Evolutionary conservation across 2,329 filamentous ascomycete genomes (phyloP), one percentile per base, ranked within the genome.

Genomic region (Scytalidium sp.): DNA sequence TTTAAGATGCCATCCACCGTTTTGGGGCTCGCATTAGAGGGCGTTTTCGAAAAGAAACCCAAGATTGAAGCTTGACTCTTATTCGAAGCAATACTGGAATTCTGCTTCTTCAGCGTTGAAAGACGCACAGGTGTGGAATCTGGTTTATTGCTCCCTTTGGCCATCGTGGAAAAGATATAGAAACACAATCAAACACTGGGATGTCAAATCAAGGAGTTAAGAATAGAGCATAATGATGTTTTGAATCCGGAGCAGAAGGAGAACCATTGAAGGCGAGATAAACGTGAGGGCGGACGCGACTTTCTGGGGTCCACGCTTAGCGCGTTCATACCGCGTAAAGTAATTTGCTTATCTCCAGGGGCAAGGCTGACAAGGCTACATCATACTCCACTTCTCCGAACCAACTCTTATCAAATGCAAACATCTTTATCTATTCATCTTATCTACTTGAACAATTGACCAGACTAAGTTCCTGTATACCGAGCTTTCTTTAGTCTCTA

Each of bases 51-150:
- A 63, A 93, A 93, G 76, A 94, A 94, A 41, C 87, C 87, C 29
- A 90, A 74, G 52, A 94, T 90, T 47, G 85, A 88, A 65, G 76
- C 78, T 64, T 89, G 85, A 61, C 81, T 84, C 62, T 83, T 84
- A 54, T 67, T 67, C 5, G 72, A 53, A 23, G 50, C 55, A 25
- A 56, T 45, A 45, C 61, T 64, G n/a, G 63, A 64, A 50, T 45
- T 53, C 45, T 64, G 57, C 49, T 62, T 67, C 52, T 65, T 64
- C 20, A 61, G 45, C 7, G 62, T 52, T 19, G 63, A 53, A 19
- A 56, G 49, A 32, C 54, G 56, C 23, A 60, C 59, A 19, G 62
- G 63, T 15, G 62, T 63, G 6, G 49, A 49, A 27, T 46, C 51
- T 10, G 45, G 36, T 17, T 50, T 46, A 19, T 60, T 50, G 42